Conservation (phyloP, 495 filamentous ascomycete species). For the Friedmanniomyces endolithicus region DNA sequence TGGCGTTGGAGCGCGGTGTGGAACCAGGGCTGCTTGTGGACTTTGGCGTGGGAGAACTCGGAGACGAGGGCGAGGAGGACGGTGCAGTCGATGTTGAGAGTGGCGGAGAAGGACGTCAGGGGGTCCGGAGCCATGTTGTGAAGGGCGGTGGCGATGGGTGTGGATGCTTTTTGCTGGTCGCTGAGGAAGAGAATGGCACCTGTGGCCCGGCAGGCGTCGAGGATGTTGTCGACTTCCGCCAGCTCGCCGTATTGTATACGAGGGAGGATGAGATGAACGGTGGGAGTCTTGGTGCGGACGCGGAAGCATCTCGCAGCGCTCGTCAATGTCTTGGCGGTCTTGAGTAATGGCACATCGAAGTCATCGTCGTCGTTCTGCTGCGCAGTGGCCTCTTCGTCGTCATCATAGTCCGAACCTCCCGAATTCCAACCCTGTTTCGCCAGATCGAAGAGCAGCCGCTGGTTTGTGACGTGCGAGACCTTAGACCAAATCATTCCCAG, state of each 20-base stretch:
- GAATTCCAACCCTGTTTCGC: constrained; percentile 31
- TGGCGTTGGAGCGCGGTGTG: constrained; percentile 49
- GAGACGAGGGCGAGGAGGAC: constrained; percentile 57
- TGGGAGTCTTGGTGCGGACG: constrained; percentile 36
- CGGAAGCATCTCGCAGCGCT: constrained; percentile 42
- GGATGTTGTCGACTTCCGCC: constrained; percentile 44
- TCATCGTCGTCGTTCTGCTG: constrained; percentile 20
- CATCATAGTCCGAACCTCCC: constrained; percentile 20
- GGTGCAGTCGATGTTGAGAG: constrained; percentile 63
- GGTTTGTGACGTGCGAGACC: constrained; percentile 26
- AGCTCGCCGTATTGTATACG: constrained; percentile 39
- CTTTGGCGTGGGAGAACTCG: constrained; percentile 52
- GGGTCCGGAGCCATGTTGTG: constrained; percentile 41
- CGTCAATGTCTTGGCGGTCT: constrained; percentile 42
- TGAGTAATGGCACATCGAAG: constrained; percentile 36
- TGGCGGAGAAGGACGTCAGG: constrained; percentile 42
- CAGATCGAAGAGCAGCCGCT: constrained; percentile 30
- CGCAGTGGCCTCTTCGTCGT: constrained; percentile 32
- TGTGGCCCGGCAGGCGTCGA: constrained; percentile 44
- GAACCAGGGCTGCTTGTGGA: constrained; percentile 35
- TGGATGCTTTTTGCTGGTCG: constrained; percentile 14
- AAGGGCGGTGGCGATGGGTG: constrained; percentile 28
- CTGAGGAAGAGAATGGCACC: constrained; percentile 40
- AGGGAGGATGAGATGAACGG: constrained; percentile 48
- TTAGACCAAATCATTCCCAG: constrained; percentile 29